A percentile compares a stretch with the other conserved stretches of the same genome.
Evolutionary conservation across 768 basidiomycete genomes (phyloP).

Genomic region (Hemileccinum rubropunctum): DNA sequence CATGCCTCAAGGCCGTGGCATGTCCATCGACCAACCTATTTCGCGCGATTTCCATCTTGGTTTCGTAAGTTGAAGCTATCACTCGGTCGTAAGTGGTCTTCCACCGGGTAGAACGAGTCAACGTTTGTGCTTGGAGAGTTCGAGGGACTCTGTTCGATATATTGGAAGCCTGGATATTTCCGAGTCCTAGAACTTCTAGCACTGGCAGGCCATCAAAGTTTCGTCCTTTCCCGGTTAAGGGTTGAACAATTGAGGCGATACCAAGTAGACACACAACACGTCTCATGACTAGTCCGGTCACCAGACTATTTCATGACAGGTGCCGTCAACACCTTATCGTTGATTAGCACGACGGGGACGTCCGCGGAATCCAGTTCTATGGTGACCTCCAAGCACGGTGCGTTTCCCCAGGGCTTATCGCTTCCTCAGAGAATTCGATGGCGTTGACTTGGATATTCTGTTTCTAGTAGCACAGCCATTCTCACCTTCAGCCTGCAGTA

Average conservation of each 20-base stretch:
- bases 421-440: background rate
- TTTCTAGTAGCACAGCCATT: background rate
- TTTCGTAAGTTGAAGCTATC: background rate
- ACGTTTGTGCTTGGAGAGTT: background rate
- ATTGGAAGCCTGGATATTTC: too few relatives aligned
- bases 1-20: conserved; percentile 13
- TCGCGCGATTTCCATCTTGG: conserved; percentile 16
- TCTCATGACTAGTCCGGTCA: too few relatives aligned
- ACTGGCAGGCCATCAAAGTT: too few relatives aligned
- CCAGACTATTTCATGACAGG: too few relatives aligned
- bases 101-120: too few relatives aligned
- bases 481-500: too few relatives aligned
- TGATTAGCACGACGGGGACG: background rate
- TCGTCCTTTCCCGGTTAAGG: too few relatives aligned
- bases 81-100: background rate
- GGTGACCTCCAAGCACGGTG: background rate
- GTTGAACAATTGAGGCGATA: too few relatives aligned
- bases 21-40: conserved; percentile 8
- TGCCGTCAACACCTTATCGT: background rate
- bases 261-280: too few relatives aligned
- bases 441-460: background rate
- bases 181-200: too few relatives aligned
- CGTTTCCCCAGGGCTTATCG: background rate
- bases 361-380: background rate
- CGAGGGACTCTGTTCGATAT: too few relatives aligned